Percentiles rank a stretch among this genome's conserved stretches.
Conservation (phyloP, 768 basidiomycete genomes). For the Naganishia friedmannii region DNA sequence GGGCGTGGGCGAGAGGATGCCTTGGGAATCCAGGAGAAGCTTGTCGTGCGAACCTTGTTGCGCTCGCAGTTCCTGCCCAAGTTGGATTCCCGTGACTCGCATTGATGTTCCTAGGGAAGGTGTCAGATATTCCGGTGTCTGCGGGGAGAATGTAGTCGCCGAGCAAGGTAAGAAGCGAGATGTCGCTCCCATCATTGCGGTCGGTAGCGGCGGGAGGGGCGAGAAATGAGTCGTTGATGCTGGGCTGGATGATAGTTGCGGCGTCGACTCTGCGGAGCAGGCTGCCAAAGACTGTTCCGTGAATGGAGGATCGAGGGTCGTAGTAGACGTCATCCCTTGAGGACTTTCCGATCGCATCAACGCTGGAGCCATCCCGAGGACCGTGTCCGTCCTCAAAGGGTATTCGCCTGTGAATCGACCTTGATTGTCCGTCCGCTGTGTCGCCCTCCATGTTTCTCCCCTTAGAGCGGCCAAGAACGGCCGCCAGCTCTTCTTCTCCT, state of each 20-base stretch:
- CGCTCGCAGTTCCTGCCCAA: neutral
- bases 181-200: neutral
- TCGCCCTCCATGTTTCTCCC: constrained; percentile 14
- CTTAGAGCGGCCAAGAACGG: constrained; percentile 29
- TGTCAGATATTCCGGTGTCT: constrained; percentile 29
- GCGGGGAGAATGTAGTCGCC: constrained; percentile 34
- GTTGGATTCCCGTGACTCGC: constrained; percentile 5
- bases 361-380: neutral
- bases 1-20: constrained; percentile 36
- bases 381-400: neutral
- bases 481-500: constrained; percentile 35
- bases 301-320: constrained; percentile 29
- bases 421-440: no score
- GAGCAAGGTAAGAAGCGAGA: constrained; percentile 34
- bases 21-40: constrained; percentile 9
- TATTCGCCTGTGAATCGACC: neutral
- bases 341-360: neutral
- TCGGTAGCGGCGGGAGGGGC: constrained; percentile 16
- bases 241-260: neutral
- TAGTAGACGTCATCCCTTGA: constrained; percentile 3
- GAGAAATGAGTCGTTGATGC: constrained; percentile 18
- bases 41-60: neutral
- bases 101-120: constrained; percentile 29
- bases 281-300: constrained; percentile 29
- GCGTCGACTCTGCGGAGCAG: constrained; percentile 22